A percentile compares a stretch with the other conserved stretches of the same genome.
Conservation (phyloP, 2,329 filamentous ascomycete species). For the Fusarium domesticum region DNA sequence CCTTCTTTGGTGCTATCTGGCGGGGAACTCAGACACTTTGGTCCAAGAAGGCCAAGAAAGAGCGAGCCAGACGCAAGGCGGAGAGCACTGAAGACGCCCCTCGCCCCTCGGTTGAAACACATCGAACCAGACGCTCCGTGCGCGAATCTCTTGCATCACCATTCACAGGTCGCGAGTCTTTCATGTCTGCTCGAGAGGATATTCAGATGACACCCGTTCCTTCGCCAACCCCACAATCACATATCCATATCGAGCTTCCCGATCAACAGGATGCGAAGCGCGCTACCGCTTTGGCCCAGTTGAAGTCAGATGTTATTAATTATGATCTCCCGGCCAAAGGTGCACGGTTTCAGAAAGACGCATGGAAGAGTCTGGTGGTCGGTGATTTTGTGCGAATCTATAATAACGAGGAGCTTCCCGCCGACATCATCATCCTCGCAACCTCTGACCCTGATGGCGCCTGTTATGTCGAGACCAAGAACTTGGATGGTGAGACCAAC, state of each 20-base stretch:
- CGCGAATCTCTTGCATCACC: conserved; percentile 45
- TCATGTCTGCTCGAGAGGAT: conserved; percentile 58
- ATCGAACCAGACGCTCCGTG: conserved; percentile 34
- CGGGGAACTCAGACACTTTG: conserved; percentile 46
- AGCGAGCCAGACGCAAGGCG: conserved; percentile 47
- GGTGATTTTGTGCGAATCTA: conserved; percentile 96
- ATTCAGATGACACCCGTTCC: conserved; percentile 97
- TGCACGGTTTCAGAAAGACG: conserved; percentile 86
- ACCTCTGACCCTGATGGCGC: conserved; percentile 92
- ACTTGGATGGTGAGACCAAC: conserved; percentile 96
- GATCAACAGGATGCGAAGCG: conserved; percentile 35
- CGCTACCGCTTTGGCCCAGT: conserved; percentile 40
- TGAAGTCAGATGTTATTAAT: conserved; percentile 67
- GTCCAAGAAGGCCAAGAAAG: conserved; percentile 50
- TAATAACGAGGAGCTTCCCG: conserved; percentile 92
- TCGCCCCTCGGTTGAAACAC: conserved; percentile 54
- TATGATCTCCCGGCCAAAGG: conserved; percentile 61
- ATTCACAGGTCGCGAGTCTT: conserved; percentile 53
- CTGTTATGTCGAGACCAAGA: conserved; percentile 98
- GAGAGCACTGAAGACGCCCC: conserved; percentile 44
- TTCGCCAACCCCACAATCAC: conserved; percentile 62
- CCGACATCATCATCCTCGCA: conserved; percentile 86
- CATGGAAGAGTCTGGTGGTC: conserved; percentile 93
- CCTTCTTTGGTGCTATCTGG: conserved; percentile 54
- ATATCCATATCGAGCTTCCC: conserved; percentile 39